Evolutionary conservation across 1,139 yeast species (phyloP).

Genomic region (Saccharomyces hybrid): DNA sequence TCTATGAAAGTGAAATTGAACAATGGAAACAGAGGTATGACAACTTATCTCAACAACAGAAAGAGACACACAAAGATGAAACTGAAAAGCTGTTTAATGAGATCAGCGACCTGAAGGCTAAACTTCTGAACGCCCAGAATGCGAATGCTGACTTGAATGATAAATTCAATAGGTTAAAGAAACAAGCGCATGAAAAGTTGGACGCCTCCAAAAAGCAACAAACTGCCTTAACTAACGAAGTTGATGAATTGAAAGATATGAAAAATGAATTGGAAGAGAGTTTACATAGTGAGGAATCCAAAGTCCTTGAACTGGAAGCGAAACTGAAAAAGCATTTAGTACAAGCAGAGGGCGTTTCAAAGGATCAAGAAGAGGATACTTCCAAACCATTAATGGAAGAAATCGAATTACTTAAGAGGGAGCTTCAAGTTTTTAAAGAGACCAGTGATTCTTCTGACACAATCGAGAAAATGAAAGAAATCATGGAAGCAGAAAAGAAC

Average conservation of each 20-base stretch:
- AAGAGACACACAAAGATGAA: constrained; percentile 43
- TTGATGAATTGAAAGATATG: constrained; percentile 10
- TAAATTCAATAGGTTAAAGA: constrained; percentile 28
- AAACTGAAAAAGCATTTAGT: constrained; percentile 4
- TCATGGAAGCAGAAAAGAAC: constrained; percentile 21
- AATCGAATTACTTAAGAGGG: constrained; percentile 12
- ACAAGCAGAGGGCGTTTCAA: constrained; percentile 7
- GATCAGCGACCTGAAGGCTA: constrained; percentile 21
- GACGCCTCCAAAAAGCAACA: constrained; percentile 29
- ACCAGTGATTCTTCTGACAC: constrained; percentile 6
- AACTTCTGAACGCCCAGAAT: constrained; percentile 15
- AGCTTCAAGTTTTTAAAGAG: constrained; percentile 12
- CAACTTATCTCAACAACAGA: constrained; percentile 41
- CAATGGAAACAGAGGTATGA: constrained; percentile 49
- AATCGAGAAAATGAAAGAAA: constrained; percentile 12
- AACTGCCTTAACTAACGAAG: constrained; percentile 13
- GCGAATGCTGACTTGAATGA: constrained; percentile 27
- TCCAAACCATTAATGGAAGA: constrained; percentile 11
- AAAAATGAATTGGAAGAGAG: constrained; percentile 11
- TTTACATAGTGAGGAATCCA: constrained; percentile 2
- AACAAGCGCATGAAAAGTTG: constrained; percentile 31
- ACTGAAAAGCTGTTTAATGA: constrained; percentile 34
- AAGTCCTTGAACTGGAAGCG: not conserved
- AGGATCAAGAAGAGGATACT: constrained; percentile 9
- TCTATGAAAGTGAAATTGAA: constrained; percentile 39